Conservation (phyloP, 2,329 filamentous ascomycete species). For the Ophiocordyceps camponoti-saundersi region DNA sequence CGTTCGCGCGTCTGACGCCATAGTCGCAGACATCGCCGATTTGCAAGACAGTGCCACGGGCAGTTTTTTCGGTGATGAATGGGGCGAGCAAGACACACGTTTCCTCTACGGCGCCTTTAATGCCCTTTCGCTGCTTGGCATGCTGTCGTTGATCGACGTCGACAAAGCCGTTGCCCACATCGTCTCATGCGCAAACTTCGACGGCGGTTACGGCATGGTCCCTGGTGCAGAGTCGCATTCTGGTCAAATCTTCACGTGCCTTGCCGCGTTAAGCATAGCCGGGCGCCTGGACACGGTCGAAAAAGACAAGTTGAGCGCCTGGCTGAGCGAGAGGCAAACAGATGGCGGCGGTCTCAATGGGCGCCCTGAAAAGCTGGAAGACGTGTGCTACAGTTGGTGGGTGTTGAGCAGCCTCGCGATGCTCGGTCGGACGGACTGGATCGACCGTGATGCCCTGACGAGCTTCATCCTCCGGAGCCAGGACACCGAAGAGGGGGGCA, state of each 20-base stretch:
- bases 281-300: conserved; percentile 68
- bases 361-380: conserved; percentile 84
- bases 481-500: conserved; percentile 66
- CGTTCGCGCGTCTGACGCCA: conserved; percentile 3
- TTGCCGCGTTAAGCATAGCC: conserved; percentile 74
- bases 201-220: conserved; percentile 79
- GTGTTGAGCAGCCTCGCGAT: conserved; percentile 83
- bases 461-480: conserved; percentile 78
- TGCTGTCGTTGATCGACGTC: conserved; percentile 60
- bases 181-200: conserved; percentile 74
- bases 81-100: conserved; percentile 89
- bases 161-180: conserved; percentile 67
- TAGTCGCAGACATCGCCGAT: conserved; percentile 48
- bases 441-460: conserved; percentile 65
- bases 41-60: conserved; percentile 70
- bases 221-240: conserved; percentile 90
- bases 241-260: conserved; percentile 88
- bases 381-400: conserved; percentile 99
- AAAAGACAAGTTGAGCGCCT: conserved; percentile 64
- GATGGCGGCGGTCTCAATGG: conserved; percentile 82
- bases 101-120: conserved; percentile 88
- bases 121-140: conserved; percentile 66
- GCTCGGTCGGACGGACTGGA: conserved; percentile 80
- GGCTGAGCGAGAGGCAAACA: conserved; percentile 87
- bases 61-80: conserved; percentile 85